Percentiles rank a stretch among this genome's conserved stretches.
Conservation (phyloP, 441 rosid genomes). For the Metrosideros polymorpha region DNA sequence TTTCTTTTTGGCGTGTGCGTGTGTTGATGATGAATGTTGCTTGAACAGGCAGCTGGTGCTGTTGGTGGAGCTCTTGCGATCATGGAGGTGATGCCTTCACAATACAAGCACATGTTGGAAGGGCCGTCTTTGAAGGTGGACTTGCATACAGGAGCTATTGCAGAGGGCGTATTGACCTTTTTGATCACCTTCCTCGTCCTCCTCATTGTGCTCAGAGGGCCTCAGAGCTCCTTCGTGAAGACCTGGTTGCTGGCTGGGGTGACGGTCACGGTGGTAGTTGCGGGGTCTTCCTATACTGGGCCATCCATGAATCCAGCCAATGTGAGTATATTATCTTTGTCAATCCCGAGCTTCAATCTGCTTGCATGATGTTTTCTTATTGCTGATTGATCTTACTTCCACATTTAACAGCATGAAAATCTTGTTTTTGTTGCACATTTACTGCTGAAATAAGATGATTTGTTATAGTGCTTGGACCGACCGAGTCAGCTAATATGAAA, state of each 20-base stretch:
- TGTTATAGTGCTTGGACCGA: not conserved
- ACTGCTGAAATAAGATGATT: not conserved
- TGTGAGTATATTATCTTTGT: slow-evolving; percentile 33
- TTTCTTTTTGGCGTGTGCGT: too few species aligned
- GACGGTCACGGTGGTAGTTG: slow-evolving; percentile 39
- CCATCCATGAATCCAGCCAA: slow-evolving; percentile 91
- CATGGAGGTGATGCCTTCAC: slow-evolving; percentile 56
- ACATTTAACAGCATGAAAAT: not conserved
- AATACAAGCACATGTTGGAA: slow-evolving; percentile 51
- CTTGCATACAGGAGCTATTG: slow-evolving; percentile 63
- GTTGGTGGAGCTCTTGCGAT: slow-evolving; percentile 67
- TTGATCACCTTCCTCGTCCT: slow-evolving; percentile 51
- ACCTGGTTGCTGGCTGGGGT: slow-evolving; percentile 55
- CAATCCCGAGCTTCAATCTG: not conserved
- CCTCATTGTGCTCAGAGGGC: slow-evolving; percentile 57
- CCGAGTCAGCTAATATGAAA: not conserved
- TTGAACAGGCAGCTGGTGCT: slow-evolving; percentile 74
- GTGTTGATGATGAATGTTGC: not conserved
- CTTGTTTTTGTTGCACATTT: not conserved
- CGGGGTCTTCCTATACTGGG: slow-evolving; percentile 61
- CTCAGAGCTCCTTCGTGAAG: slow-evolving; percentile 31
- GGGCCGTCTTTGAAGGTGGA: slow-evolving; percentile 58
- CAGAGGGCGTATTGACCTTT: slow-evolving; percentile 71
- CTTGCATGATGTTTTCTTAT: not conserved
- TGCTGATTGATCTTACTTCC: not conserved